Evolutionary conservation across 83 land plant genomes (phyloP).

Genomic region (Diphasiastrum complanatum): DNA sequence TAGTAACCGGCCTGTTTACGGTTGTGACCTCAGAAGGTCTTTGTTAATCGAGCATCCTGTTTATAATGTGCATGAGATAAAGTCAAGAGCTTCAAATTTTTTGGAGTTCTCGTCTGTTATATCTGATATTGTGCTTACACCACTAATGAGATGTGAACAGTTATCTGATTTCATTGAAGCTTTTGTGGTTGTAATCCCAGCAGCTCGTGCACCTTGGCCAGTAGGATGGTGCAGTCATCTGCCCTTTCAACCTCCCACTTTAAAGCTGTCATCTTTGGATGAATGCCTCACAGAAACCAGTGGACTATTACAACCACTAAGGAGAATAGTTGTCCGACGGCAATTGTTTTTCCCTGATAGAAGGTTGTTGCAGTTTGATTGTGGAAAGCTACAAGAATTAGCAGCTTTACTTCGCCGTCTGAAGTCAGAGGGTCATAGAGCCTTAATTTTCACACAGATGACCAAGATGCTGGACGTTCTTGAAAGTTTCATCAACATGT

Average conservation of each 20-base stretch:
- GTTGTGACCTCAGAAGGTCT: constrained; percentile 43
- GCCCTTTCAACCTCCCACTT: constrained; percentile 15
- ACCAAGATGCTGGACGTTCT: constrained; percentile 97
- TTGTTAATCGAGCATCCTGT: constrained; percentile 68
- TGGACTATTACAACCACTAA: constrained; percentile 52
- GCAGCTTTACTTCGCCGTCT: constrained; percentile 67
- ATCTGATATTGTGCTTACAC: constrained; percentile 61
- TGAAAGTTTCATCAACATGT: constrained; percentile 90
- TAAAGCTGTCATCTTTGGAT: constrained; percentile 34
- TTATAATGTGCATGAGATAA: constrained; percentile 47
- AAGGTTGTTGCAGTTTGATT: constrained; percentile 90
- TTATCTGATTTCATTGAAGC: constrained; percentile 54
- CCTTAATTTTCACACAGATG: constrained; percentile 98
- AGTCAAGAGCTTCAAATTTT: constrained; percentile 37
- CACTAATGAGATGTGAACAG: constrained; percentile 55
- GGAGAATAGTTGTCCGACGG: constrained; percentile 76
- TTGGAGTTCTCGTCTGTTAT: constrained; percentile 51
- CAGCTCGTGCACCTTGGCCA: constrained; percentile 81
- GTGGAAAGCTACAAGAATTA: constrained; percentile 95
- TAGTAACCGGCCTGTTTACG: constrained; percentile 61
- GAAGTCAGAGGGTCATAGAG: constrained; percentile 92
- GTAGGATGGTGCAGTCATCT: constrained; percentile 77
- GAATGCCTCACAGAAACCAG: constrained; percentile 31
- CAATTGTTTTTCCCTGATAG: constrained; percentile 97
- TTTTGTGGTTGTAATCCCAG: constrained; percentile 96